A percentile compares a stretch with the other conserved stretches of the same genome.
phyloP scores from a whole-genome alignment of 2,329 filamentous ascomycete species.

The Calonectria leucothoes region DNA sequence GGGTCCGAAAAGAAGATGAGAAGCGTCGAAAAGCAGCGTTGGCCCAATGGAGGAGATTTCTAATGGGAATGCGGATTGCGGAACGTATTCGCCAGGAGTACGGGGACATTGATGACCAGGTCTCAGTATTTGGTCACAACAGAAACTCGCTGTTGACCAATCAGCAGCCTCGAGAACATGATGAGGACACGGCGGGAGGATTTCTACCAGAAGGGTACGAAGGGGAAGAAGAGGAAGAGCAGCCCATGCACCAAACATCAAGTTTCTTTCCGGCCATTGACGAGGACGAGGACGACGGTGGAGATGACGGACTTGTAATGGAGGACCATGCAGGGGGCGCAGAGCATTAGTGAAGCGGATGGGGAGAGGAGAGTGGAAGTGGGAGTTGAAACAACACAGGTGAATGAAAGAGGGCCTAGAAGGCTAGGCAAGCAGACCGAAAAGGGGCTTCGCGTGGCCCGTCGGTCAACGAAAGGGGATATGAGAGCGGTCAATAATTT shows the following conservation, averaged over 20 bases:
- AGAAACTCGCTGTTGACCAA: slow-evolving; percentile 26
- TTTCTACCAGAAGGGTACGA: slow-evolving; percentile 70
- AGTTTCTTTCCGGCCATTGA: slow-evolving; percentile 62
- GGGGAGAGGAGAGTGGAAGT: not conserved
- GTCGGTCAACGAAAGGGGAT: slow-evolving; percentile 34
- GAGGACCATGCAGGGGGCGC: slow-evolving; percentile 37
- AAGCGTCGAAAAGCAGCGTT: slow-evolving; percentile 82
- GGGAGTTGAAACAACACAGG: not conserved
- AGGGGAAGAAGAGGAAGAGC: slow-evolving; percentile 54
- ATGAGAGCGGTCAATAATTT: slow-evolving; percentile 20
- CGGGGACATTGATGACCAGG: slow-evolving; percentile 67
- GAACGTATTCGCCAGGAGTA: slow-evolving; percentile 83
- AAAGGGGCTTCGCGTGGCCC: slow-evolving; percentile 6
- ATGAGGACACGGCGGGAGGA: slow-evolving; percentile 69
- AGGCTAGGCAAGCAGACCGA: not conserved
- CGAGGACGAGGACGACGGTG: slow-evolving; percentile 54
- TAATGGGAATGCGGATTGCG: slow-evolving; percentile 86
- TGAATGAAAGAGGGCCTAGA: not conserved
- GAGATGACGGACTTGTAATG: slow-evolving; percentile 48
- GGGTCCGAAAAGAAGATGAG: slow-evolving; percentile 81
- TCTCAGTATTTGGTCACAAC: slow-evolving; percentile 67
- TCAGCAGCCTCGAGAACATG: slow-evolving; percentile 43
- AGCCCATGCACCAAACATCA: slow-evolving; percentile 48
- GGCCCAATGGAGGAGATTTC: slow-evolving; percentile 85
- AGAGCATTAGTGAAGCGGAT: not conserved